Conservation (phyloP, 139 green algal genomes). For the Tetraselmis chui region DNA sequence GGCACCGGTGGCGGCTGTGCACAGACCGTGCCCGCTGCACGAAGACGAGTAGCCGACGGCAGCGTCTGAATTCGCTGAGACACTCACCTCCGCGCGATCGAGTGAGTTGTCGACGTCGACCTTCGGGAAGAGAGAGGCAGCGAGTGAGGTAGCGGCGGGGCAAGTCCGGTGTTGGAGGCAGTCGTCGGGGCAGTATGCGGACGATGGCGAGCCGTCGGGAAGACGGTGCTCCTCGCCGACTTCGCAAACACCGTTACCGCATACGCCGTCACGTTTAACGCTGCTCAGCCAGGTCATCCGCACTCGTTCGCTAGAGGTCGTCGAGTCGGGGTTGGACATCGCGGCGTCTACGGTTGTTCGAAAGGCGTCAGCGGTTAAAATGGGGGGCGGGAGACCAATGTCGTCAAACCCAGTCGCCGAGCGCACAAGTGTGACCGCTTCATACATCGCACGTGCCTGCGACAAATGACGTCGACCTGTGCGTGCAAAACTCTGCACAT, state of each 20-base stretch:
- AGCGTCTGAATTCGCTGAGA: neutral
- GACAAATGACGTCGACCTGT: neutral
- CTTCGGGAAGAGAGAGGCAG: neutral
- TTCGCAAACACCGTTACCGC: conserved; percentile 45
- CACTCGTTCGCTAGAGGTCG: neutral
- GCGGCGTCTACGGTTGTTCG: neutral
- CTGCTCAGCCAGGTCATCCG: neutral
- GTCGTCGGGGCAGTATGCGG: neutral
- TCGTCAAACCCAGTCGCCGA: neutral
- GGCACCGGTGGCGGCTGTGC: neutral
- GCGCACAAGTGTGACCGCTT: neutral
- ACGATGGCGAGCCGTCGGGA: neutral
- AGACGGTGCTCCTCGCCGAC: conserved; percentile 13
- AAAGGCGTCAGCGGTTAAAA: neutral
- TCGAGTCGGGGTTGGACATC: neutral
- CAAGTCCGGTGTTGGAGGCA: neutral
- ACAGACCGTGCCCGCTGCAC: neutral
- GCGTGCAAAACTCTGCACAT: neutral
- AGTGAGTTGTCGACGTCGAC: neutral
- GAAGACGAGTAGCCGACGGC: neutral
- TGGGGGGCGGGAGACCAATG: neutral
- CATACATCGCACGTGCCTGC: neutral
- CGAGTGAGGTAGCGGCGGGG: neutral
- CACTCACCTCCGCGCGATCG: neutral
- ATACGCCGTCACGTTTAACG: conserved; percentile 24